These are phyloP conservation scores for Podila epigama DNA, from an alignment of 192 early-diverging fungal genomes.

Conservation along the genomic window DNA sequence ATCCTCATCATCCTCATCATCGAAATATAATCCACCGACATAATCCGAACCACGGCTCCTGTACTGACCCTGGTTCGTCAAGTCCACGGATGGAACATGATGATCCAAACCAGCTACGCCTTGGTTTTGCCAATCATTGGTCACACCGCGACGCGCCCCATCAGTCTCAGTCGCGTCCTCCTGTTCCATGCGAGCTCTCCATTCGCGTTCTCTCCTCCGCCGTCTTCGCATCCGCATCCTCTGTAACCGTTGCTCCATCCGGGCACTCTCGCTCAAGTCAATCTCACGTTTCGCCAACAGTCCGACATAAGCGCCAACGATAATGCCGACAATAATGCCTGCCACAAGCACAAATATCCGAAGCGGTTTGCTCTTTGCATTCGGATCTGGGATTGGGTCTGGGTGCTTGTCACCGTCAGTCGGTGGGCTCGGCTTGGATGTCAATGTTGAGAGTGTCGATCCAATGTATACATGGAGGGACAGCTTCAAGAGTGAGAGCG, in stretches of 20 bases:
- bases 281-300: conserved; percentile 51
- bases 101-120: neutral
- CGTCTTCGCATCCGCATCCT: conserved; percentile 18
- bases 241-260: conserved; percentile 1
- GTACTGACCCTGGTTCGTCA: neutral
- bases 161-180: neutral
- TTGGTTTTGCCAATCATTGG: neutral
- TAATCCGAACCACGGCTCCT: neutral
- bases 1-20: conserved; percentile 43
- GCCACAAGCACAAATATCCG: conserved; percentile 22
- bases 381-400: conserved; percentile 1
- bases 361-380: conserved; percentile 12
- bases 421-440: conserved; percentile 36
- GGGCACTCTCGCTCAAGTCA: conserved; percentile 36
- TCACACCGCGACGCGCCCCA: neutral
- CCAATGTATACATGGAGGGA: conserved; percentile 69
- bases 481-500: conserved; percentile 62
- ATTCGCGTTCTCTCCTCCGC: conserved; percentile 11
- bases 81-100: neutral
- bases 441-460: conserved; percentile 60
- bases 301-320: conserved; percentile 60
- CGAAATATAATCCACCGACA: conserved; percentile 12
- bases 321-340: conserved; percentile 49
- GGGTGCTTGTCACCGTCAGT: conserved; percentile 5
- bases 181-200: neutral